Evolutionary conservation across 2,329 filamentous ascomycete species (phyloP), one percentile per base, ranked within the genome.

Genomic region (Sclerotinia borealis): DNA sequence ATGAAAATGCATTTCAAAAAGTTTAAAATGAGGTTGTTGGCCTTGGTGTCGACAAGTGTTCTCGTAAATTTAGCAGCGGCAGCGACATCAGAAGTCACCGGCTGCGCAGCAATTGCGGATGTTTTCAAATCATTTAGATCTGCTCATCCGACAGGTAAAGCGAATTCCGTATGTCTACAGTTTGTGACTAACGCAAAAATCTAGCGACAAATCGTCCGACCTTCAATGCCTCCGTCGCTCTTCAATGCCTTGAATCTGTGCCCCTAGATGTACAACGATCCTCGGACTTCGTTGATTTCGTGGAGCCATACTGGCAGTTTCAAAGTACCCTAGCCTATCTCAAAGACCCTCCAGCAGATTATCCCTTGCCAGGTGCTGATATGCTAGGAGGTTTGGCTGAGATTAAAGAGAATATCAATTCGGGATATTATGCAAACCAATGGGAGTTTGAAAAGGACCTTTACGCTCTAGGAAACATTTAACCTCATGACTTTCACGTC

Each of bases 401-500:
- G 25, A 67, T 71, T 10, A 63, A 64, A 17, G 60, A 52, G 5
- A 68, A 63, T 22, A 56, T 65, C 2, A 55, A 65, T 17, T 60
- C 52, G 3, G 68, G 64, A 13, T 45, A 55, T 15, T 71, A 67
- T 56, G 56, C 48, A 41, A 69, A 45, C 36, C 65, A 71, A 54
- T 71, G 61, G 41, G 61, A 64, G 5, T 71, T 71, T 31, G 66
- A 70, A 34, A 63, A 62, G n/a, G 64, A 68, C 31, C 39, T 71
- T 7, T 62, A 45, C 54, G 48, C 51, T n/a, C 41, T 58, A 7
- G 60, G 60, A 47, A 62, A 62, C 15, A 48, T 58, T 71, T 83
- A 85, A 1, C 87, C 90, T 68, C 84, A 87, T 59, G 76, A 76
- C 2, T 85, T 80, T 68, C 73, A 79, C 17, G 83, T 66, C 75